Conservation (phyloP, 2,329 filamentous ascomycete species). For the Colletotrichum lini region DNA sequence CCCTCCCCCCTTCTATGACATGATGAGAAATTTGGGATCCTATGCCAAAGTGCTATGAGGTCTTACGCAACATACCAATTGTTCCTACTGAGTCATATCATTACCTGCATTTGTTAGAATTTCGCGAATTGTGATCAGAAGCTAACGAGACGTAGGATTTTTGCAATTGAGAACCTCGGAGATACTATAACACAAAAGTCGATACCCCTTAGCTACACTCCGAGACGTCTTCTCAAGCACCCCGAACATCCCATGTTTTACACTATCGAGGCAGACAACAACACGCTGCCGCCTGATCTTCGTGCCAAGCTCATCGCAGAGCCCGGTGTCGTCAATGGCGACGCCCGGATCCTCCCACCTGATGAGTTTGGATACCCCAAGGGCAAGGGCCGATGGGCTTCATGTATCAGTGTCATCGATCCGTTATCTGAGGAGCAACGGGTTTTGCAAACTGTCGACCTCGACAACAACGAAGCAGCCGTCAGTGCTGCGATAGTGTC, state of each 20-base stretch:
- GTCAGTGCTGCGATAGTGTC: constrained; percentile 87
- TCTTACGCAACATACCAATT: constrained; percentile 80
- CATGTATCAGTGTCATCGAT: constrained; percentile 93
- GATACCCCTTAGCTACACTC: constrained; percentile 90
- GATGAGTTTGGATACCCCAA: constrained; percentile 92
- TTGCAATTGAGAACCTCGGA: constrained; percentile 88
- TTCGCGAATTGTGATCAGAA: constrained; percentile 36
- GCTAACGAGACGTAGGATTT: constrained; percentile 75
- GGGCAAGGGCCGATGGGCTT: constrained; percentile 90
- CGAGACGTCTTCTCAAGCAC: constrained; percentile 88
- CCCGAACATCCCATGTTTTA: constrained; percentile 93
- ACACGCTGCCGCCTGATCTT: constrained; percentile 86
- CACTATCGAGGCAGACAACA: constrained; percentile 93
- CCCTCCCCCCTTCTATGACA: constrained; percentile 53
- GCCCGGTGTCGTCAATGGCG: constrained; percentile 78
- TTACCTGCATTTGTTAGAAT: background rate
- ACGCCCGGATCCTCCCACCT: constrained; percentile 78
- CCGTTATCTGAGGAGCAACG: constrained; percentile 78
- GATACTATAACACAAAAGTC: constrained; percentile 90
- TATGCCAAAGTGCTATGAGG: constrained; percentile 71
- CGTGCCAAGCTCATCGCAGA: constrained; percentile 82
- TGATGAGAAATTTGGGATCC: constrained; percentile 77
- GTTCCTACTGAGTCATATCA: constrained; percentile 87
- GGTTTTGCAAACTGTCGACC: constrained; percentile 83
- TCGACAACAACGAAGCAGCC: constrained; percentile 92